Evolutionary conservation across 2,329 filamentous ascomycete species (phyloP).

Genomic region (Alternaria incomplexa): DNA sequence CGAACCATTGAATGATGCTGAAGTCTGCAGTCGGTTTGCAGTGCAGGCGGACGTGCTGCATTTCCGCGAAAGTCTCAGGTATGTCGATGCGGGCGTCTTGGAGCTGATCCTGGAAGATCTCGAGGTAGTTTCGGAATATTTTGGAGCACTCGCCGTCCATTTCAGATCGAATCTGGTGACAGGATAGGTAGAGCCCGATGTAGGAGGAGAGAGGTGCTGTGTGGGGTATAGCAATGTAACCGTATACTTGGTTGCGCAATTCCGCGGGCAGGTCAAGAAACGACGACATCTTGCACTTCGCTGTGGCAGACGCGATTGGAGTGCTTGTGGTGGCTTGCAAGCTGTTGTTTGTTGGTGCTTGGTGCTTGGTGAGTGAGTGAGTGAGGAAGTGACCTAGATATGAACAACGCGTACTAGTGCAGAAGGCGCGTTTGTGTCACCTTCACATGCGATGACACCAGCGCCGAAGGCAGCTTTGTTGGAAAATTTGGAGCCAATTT

Average conservation of each 20-base stretch:
- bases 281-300: neutral
- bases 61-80: neutral
- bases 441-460: neutral
- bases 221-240: neutral
- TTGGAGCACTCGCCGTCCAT: neutral
- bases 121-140: neutral
- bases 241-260: neutral
- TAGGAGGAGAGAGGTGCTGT: neutral
- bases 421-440: neutral
- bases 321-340: neutral
- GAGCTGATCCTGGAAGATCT: neutral
- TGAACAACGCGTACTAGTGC: neutral
- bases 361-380: neutral
- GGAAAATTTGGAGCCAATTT: neutral
- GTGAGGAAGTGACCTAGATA: neutral
- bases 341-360: neutral
- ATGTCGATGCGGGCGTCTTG: neutral
- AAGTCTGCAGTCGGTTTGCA: rapidly evolving
- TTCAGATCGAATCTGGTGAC: neutral
- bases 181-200: neutral
- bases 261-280: neutral
- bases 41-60: neutral
- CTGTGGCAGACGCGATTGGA: neutral
- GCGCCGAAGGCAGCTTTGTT: neutral
- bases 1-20: rapidly evolving